Evolutionary conservation across 208 protist genomes (phyloP), one percentile per base, ranked within the genome.

Genomic region (Leishmania arabica): DNA sequence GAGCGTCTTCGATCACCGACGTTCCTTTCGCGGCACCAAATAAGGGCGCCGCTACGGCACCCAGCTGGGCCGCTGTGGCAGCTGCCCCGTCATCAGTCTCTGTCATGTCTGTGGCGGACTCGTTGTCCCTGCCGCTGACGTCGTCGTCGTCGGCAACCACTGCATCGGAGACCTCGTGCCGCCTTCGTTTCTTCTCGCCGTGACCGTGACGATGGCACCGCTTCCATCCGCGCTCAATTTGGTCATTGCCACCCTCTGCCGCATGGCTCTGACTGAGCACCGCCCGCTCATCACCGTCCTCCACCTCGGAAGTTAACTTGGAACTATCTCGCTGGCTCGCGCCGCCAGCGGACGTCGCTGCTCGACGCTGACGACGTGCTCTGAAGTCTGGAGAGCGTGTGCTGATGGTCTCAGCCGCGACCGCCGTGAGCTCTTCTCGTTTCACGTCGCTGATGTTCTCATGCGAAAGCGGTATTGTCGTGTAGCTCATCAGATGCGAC

Each of bases 401-500:
- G 34, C 15, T 24, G 8, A 40, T 60, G 47, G 54, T 49, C 34
- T 68, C 9, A 64, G 49, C 51, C 8, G 65, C 27, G n/a, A 53
- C 74, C n/a, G 42, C 49, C 42, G 66, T 65, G 15, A 37, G n/a
- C 27, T 17, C 34, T 47, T 73, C 51, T 47, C 81, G 79, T 27
- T 11, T 34, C 6, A 7, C 72, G 3, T 72, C 73, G 24, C 13
- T 60, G 9, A 77, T 54, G 60, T 75, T 66, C 31, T 84, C 80
- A 72, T 79, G 60, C 1, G 80, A 81, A 51, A 94, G 82, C 3
- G 88, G 85, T 64, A 93, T 87, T 19, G 85, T 77, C 15, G 89
- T 92, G 79, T 87, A 82, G 80, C 93, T 86, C 53, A 86, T 87
- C 74, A 93, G 74, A 58, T 94, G 85, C 15, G 86, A 90, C 81